Percentiles rank a stretch among this genome's conserved stretches.
These are phyloP conservation scores for Saccharomyces hybrid DNA, from an alignment of 1,139 yeast species.

Conservation along the genomic window DNA sequence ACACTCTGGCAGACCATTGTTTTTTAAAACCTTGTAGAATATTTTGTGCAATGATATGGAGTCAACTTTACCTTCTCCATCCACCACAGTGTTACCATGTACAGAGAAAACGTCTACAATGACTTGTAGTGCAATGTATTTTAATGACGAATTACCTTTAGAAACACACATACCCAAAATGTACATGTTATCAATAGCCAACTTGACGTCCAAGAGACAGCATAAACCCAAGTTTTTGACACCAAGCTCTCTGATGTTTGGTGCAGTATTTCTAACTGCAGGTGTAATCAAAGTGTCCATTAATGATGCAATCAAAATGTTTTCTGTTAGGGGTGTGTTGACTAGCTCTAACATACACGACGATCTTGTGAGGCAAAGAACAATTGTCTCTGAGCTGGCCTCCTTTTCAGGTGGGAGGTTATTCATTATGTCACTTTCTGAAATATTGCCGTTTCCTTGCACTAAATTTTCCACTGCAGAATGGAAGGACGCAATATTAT, in stretches of 20 bases:
- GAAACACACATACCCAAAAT: conserved; percentile 60
- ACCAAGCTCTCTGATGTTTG: conserved; percentile 59
- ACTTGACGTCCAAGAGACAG: conserved; percentile 58
- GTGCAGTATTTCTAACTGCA: conserved; percentile 58
- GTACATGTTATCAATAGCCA: conserved; percentile 55
- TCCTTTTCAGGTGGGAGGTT: conserved; percentile 24
- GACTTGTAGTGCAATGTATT: conserved; percentile 56
- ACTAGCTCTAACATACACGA: conserved; percentile 65
- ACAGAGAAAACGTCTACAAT: conserved; percentile 73
- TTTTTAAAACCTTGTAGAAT: conserved; percentile 58
- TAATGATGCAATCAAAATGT: conserved; percentile 63
- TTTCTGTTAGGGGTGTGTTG: conserved; percentile 56
- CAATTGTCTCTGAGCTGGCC: conserved; percentile 38
- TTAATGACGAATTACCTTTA: conserved; percentile 48
- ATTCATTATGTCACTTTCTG: conserved; percentile 16
- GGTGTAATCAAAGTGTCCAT: conserved; percentile 76
- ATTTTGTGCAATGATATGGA: conserved; percentile 55
- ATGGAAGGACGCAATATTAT: conserved; percentile 39
- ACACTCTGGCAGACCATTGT: conserved; percentile 51
- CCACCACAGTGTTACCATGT: conserved; percentile 65
- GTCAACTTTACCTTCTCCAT: conserved; percentile 56
- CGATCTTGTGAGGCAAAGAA: conserved; percentile 63
- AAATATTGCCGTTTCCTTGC: conserved; percentile 14
- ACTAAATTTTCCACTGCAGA: conserved; percentile 42
- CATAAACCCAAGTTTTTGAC: conserved; percentile 72